Conservation (phyloP, 768 basidiomycete genomes). For the Rhodotorula graminis region DNA sequence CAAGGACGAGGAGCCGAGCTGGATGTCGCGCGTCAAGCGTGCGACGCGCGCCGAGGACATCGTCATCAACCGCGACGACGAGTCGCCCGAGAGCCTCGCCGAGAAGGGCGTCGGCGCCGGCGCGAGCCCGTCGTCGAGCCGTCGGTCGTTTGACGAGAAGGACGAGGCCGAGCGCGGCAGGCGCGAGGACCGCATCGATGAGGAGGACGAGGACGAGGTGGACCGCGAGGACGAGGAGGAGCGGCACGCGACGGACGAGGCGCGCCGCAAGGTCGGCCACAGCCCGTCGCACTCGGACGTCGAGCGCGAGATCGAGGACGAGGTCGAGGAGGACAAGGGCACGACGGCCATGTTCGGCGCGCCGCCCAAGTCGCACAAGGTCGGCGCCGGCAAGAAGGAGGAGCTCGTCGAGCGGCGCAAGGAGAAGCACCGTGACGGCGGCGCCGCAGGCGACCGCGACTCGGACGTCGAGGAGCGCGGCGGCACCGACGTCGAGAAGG, state of each 20-base stretch:
- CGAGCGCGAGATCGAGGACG: not conserved
- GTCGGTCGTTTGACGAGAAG: not conserved
- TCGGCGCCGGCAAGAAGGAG: slow-evolving; percentile 19
- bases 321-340: slow-evolving; percentile 18
- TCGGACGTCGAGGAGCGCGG: slow-evolving; percentile 18
- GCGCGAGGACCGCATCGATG: not conserved
- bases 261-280: not conserved
- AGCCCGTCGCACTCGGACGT: not conserved
- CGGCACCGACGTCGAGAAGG: slow-evolving; percentile 21
- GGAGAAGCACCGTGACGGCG: not conserved
- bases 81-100: slow-evolving; percentile 55
- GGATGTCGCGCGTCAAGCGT: slow-evolving; percentile 1
- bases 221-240: not conserved
- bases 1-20: slow-evolving; percentile 1
- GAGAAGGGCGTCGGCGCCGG: slow-evolving; percentile 26
- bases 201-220: slow-evolving; percentile 1
- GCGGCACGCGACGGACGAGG: not conserved
- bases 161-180: not conserved
- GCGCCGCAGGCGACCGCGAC: not conserved
- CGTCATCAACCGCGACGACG: slow-evolving; percentile 74
- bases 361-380: slow-evolving; percentile 2
- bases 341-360: slow-evolving; percentile 34
- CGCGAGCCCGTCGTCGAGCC: not conserved
- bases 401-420: not conserved
- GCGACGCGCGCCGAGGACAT: slow-evolving; percentile 56